phyloP scores from a whole-genome alignment of 2,329 filamentous ascomycete genomes.

The Aspergillus sclerotialis region DNA sequence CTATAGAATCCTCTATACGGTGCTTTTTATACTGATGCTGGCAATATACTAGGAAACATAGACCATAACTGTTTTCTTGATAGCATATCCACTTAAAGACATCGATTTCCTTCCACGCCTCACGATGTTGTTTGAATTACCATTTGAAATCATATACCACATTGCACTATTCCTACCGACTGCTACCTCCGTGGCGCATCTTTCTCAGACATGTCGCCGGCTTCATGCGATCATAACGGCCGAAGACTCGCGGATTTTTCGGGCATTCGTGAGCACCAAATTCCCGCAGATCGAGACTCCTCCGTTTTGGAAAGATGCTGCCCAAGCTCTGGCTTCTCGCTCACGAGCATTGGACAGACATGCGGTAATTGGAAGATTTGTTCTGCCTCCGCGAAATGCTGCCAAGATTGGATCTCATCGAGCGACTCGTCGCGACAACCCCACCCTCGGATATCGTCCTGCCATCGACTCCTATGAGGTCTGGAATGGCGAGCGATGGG shows the following conservation, averaged over 20 bases:
- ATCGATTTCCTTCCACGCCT: not conserved
- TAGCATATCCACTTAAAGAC: no score
- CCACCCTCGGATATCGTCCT: slow-evolving; percentile 51
- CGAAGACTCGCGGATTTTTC: slow-evolving; percentile 43
- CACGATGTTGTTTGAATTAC: slow-evolving; percentile 29
- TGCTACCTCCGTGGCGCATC: slow-evolving; percentile 35
- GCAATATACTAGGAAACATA: no score
- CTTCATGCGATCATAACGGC: slow-evolving; percentile 40
- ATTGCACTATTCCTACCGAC: slow-evolving; percentile 39
- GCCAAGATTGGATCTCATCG: slow-evolving; percentile 26
- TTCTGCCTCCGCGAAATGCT: slow-evolving; percentile 41
- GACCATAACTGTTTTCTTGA: no score
- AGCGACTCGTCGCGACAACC: slow-evolving; percentile 40
- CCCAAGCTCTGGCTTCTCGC: slow-evolving; percentile 49
- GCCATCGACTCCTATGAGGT: slow-evolving; percentile 52
- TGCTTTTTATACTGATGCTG: no score
- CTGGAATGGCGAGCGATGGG: slow-evolving; percentile 41
- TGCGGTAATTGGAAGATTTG: slow-evolving; percentile 48
- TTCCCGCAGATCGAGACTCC: slow-evolving; percentile 42
- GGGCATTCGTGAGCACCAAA: slow-evolving; percentile 39
- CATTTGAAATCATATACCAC: slow-evolving; percentile 37
- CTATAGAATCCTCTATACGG: no score
- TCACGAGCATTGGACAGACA: slow-evolving; percentile 52
- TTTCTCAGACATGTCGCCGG: slow-evolving; percentile 41
- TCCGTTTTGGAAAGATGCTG: slow-evolving; percentile 43